Evolutionary conservation across 129 eudicot species (phyloP).

Genomic region (Pulicaria dysenterica): DNA sequence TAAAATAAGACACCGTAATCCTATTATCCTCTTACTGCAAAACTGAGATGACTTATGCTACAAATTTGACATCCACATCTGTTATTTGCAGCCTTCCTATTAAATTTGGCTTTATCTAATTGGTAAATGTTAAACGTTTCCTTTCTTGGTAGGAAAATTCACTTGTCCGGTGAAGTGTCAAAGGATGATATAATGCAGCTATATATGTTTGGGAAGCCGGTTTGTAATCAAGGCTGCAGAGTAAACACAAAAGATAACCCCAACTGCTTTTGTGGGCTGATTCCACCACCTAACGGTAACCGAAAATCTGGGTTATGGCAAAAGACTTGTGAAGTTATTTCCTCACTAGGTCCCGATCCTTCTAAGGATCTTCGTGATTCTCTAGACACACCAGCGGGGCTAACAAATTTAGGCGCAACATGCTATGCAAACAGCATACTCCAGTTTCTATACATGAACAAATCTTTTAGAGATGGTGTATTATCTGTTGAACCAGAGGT

Average conservation of each 20-base stretch:
- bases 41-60: background rate
- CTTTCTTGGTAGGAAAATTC: constrained; percentile 63
- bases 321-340: constrained; percentile 70
- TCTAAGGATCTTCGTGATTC: constrained; percentile 72
- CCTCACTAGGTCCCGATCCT: constrained; percentile 80
- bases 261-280: constrained; percentile 90
- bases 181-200: constrained; percentile 78
- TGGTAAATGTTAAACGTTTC: background rate
- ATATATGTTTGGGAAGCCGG: constrained; percentile 71
- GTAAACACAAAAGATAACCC: constrained; percentile 94
- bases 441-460: constrained; percentile 87
- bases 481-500: constrained; percentile 78
- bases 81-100: constrained; percentile 1
- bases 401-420: constrained; percentile 94
- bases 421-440: constrained; percentile 99
- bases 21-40: background rate
- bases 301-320: constrained; percentile 97
- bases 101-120: constrained; percentile 3
- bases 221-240: constrained; percentile 85
- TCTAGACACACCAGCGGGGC: constrained; percentile 75
- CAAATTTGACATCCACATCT: background rate
- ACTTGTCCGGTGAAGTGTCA: constrained; percentile 56
- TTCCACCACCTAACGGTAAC: constrained; percentile 88
- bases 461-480: constrained; percentile 82
- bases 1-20: background rate